These are phyloP conservation scores for Boletales sp. DNA, from an alignment of 768 basidiomycete genomes.

Conservation along the genomic window DNA sequence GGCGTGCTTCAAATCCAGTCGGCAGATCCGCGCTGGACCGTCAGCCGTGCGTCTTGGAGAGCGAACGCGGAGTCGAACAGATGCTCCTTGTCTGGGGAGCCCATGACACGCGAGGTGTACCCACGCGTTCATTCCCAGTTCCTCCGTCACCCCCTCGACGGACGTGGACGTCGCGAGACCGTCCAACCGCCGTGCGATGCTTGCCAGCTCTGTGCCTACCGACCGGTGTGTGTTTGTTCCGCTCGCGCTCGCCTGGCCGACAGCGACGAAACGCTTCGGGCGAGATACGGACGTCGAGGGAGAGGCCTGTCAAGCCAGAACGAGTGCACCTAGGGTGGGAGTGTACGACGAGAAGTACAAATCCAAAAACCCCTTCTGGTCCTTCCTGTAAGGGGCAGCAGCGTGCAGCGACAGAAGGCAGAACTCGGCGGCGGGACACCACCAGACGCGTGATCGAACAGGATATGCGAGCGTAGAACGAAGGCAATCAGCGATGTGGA, in stretches of 20 bases:
- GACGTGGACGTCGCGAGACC: too few relatives aligned
- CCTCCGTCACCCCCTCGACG: too few relatives aligned
- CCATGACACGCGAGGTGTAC: conserved; percentile 25
- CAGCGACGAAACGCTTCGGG: conserved; percentile 2
- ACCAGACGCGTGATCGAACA: conserved; percentile 11
- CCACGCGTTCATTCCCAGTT: too few relatives aligned
- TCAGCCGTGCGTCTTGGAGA: too few relatives aligned
- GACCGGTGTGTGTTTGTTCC: background rate
- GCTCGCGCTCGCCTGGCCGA: background rate
- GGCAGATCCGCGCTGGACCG: background rate
- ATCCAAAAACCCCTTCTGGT: conserved; percentile 2
- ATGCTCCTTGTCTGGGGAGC: background rate
- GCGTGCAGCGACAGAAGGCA: background rate
- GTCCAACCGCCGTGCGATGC: too few relatives aligned
- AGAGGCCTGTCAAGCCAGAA: background rate
- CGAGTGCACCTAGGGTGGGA: conserved; percentile 6
- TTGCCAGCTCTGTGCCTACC: too few relatives aligned
- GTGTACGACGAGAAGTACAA: conserved; percentile 16
- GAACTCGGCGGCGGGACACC: conserved; percentile 8
- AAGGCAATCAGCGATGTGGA: background rate
- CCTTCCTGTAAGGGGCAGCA: background rate
- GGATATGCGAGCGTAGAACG: background rate
- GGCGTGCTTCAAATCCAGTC: background rate
- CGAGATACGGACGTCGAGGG: background rate
- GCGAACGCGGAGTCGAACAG: conserved; percentile 11